A percentile compares a stretch with the other conserved stretches of the same genome.
Evolutionary conservation across 2,329 filamentous ascomycete genomes (phyloP).

Genomic region (Ophiostoma triangulosporum): DNA sequence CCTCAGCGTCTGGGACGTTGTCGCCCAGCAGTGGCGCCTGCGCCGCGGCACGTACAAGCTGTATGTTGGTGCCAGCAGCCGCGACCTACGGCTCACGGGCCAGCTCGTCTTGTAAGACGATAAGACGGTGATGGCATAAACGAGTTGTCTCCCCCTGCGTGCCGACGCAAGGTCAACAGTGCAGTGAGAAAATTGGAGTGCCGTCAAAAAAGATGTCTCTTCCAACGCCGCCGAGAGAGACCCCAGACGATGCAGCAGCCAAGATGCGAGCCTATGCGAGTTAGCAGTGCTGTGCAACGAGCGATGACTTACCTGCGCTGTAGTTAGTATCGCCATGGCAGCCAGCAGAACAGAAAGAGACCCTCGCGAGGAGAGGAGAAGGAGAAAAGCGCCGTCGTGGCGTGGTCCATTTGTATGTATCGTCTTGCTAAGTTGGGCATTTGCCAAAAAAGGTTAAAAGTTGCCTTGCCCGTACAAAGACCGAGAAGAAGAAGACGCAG

Average conservation of each 20-base stretch:
- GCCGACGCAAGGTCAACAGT: neutral
- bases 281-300: neutral
- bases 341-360: neutral
- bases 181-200: conserved; percentile 1
- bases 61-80: conserved; percentile 30
- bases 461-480: neutral
- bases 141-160: neutral
- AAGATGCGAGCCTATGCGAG: neutral
- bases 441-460: neutral
- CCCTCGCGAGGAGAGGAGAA: too few relatives aligned
- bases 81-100: conserved; percentile 22
- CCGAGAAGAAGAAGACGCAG: neutral
- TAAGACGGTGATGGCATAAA: neutral
- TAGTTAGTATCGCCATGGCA: neutral
- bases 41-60: conserved; percentile 27
- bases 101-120: neutral
- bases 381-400: neutral
- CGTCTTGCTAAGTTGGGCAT: too few relatives aligned
- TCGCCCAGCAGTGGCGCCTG: conserved; percentile 45
- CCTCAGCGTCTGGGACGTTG: conserved; percentile 52
- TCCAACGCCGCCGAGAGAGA: neutral
- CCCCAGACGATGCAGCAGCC: neutral
- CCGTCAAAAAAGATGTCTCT: neutral
- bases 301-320: neutral
- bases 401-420: neutral